A percentile compares a stretch with the other conserved stretches of the same genome.
Conservation (phyloP, 345 rosid species). For the Corymbia maculata region DNA sequence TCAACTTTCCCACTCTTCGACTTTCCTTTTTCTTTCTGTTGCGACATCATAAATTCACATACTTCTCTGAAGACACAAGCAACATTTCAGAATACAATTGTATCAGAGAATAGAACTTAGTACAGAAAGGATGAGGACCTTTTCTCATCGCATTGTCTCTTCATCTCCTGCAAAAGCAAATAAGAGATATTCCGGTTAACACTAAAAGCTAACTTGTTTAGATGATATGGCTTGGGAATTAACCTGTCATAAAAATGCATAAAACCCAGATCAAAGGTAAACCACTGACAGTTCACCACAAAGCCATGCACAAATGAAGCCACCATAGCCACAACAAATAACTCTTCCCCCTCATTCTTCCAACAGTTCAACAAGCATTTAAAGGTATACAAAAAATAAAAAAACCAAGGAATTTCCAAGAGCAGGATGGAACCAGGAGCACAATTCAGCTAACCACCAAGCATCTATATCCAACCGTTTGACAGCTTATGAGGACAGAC, state of each 20-base stretch:
- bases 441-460: not conserved
- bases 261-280: not conserved
- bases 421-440: not conserved
- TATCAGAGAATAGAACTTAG: not conserved
- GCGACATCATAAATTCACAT: conserved; percentile 63
- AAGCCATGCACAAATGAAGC: not conserved
- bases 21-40: conserved; percentile 79
- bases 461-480: not conserved
- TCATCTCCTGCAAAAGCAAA: conserved; percentile 75
- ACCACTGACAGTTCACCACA: not conserved
- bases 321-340: not conserved
- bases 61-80: conserved; percentile 36
- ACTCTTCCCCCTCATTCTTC: not conserved
- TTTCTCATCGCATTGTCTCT: conserved; percentile 92
- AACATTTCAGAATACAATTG: not conserved
- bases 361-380: not conserved
- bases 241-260: not conserved
- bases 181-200: not conserved
- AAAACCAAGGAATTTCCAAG: not conserved
- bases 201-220: not conserved
- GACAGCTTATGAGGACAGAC: not conserved
- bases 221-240: not conserved
- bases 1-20: conserved; percentile 71
- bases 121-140: conserved; percentile 32
- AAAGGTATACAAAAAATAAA: not conserved